Evolutionary conservation across 2,329 filamentous ascomycete species (phyloP), one percentile per base, ranked within the genome.

Genomic region (Proliferodiscus dingleyae): DNA sequence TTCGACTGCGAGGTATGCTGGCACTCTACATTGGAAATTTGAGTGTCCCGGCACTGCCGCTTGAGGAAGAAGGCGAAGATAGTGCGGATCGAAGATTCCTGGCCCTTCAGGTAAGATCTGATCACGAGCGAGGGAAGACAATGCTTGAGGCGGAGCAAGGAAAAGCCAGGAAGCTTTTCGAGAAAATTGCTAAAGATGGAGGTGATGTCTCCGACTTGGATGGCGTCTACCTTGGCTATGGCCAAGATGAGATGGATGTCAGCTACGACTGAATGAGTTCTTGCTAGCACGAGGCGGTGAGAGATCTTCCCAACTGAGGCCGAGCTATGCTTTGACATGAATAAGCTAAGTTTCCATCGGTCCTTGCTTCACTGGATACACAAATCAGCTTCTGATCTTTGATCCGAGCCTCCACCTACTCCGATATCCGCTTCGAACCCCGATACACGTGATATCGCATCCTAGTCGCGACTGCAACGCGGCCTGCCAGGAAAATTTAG

Each of bases 21-120:
- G 78, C 80, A 1, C 69, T 93, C 13, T 95, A 87, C 73, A 71
- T 88, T 13, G 84, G 76, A 5, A 87, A 95, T 62, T 66, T 95
- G 29, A 62, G 68, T 21, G 58, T 81, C 18, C 71, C 72, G 19
- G 38, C 38, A 9, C 37, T 33, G 8, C 52, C 51, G 9, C 34
- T 46, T 19, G 34, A 47, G 1, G 46, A 53, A 3, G 49, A 56
- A 32, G 53, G 49, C n/a, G 47, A 50, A 9, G 44, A 39, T 11
- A 45, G 51, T 41, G 39, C 47, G 6, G 53, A 59, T 18, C 45
- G 39, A 16, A 54, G 56, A 39, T 50, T 59, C 26, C 9, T 56
- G 13, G 43, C 47, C 7, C 37, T 53, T 22, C 54, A 55, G 41
- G 46, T 59, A 22, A 36, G 45, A 13, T 39, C 46, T 22, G 61